Evolutionary conservation across 768 basidiomycete species (phyloP).

Genomic region (Strobilomyces confusus): DNA sequence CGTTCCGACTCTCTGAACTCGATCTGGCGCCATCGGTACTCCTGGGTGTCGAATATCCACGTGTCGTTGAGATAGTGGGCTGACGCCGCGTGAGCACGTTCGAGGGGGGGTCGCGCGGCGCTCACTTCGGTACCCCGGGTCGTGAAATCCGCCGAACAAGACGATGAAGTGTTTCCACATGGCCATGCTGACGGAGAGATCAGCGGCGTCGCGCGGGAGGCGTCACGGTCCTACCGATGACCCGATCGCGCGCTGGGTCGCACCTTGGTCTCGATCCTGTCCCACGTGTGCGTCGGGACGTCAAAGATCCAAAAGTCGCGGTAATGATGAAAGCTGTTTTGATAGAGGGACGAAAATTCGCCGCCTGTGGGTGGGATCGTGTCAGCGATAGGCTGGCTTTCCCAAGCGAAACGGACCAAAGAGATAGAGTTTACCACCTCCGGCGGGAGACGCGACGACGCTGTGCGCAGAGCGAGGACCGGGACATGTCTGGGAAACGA

Average conservation of each 20-base stretch:
- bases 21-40: constrained; percentile 80
- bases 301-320: constrained; percentile 89
- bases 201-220: no score
- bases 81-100: background rate
- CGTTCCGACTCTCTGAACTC: constrained; percentile 69
- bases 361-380: constrained; percentile 48
- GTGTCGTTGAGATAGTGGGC: constrained; percentile 81
- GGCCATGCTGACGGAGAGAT: constrained; percentile 56
- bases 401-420: constrained; percentile 48
- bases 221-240: constrained; percentile 48
- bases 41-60: constrained; percentile 83
- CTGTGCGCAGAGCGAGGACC: constrained; percentile 88
- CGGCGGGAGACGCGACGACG: constrained; percentile 64
- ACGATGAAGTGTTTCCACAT: constrained; percentile 86
- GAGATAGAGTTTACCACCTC: constrained; percentile 84
- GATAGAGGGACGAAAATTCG: constrained; percentile 80
- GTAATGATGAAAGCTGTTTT: constrained; percentile 85
- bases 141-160: constrained; percentile 88
- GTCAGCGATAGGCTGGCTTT: background rate
- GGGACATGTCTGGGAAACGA: constrained; percentile 79
- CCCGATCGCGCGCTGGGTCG: constrained; percentile 79
- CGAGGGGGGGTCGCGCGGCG: background rate
- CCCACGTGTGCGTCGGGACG: constrained; percentile 75
- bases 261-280: constrained; percentile 82
- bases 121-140: constrained; percentile 76